phyloP scores from a whole-genome alignment of 1,139 yeast genomes.

The Geotrichum aggregatum region DNA sequence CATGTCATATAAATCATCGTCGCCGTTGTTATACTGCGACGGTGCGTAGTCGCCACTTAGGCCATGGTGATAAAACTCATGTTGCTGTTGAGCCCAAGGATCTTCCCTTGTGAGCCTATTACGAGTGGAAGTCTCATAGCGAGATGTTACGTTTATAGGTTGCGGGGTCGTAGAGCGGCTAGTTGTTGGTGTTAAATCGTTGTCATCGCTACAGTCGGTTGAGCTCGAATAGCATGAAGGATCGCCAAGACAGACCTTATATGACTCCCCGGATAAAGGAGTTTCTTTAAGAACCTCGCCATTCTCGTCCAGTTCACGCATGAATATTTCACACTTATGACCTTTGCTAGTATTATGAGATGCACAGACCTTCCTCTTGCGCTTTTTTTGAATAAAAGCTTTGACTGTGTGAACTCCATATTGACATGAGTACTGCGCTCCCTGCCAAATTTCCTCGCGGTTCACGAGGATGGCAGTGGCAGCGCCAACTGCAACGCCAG shows the following conservation, averaged over 20 bases:
- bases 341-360: not conserved
- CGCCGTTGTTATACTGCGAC: not conserved
- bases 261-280: not conserved
- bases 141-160: not conserved
- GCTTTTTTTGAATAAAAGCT: slow-evolving; percentile 24
- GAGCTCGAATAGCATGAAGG: not conserved
- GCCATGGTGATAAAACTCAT: not conserved
- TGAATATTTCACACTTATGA: not conserved
- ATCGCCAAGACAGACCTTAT: not conserved
- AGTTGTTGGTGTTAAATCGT: not conserved
- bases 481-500: slow-evolving; percentile 31
- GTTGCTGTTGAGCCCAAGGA: slow-evolving; percentile 1
- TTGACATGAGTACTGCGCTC: not conserved
- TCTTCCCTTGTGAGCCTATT: not conserved
- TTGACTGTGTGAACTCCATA: not conserved
- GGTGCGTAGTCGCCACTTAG: not conserved
- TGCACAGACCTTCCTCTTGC: not conserved
- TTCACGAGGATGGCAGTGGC: slow-evolving; percentile 30
- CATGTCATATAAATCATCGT: slow-evolving; percentile 8
- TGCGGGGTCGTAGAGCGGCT: not conserved
- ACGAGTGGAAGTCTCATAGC: not conserved
- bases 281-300: not conserved
- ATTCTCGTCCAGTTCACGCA: slow-evolving; percentile 5
- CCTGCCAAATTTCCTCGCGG: slow-evolving; percentile 24
- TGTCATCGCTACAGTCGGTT: not conserved